A percentile compares a stretch with the other conserved stretches of the same genome.
phyloP scores from a whole-genome alignment of 768 basidiomycete genomes.

The Hypsizygus marmoreus region DNA sequence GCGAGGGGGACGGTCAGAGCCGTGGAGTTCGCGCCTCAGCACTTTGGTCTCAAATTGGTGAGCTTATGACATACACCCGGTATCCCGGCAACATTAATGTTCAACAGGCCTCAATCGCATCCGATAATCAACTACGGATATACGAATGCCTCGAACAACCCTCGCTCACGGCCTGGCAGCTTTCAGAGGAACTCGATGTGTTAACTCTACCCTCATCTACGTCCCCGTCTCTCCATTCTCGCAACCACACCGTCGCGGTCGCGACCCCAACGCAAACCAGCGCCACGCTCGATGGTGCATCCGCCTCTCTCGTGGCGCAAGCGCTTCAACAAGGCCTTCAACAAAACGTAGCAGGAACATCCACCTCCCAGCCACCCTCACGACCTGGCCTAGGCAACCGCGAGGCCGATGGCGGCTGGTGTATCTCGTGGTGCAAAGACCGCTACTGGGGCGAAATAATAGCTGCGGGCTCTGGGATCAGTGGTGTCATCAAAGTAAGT shows the following conservation, averaged over 20 bases:
- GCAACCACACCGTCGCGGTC: slow-evolving; percentile 58
- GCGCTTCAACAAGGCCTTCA: slow-evolving; percentile 58
- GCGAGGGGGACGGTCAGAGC: slow-evolving; percentile 83
- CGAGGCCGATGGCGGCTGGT: slow-evolving; percentile 93
- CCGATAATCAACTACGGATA: slow-evolving; percentile 84
- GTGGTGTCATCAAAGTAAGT: slow-evolving; percentile 75
- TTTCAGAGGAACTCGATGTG: slow-evolving; percentile 78
- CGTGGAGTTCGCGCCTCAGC: slow-evolving; percentile 85
- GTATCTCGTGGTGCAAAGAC: slow-evolving; percentile 94
- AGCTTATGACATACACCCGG: slow-evolving; percentile 23
- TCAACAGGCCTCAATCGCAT: slow-evolving; percentile 81
- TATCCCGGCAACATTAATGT: neutral
- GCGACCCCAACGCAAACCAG: slow-evolving; percentile 73
- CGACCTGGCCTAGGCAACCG: slow-evolving; percentile 53
- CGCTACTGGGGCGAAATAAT: slow-evolving; percentile 93
- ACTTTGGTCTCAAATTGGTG: slow-evolving; percentile 88
- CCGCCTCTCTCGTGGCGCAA: slow-evolving; percentile 63
- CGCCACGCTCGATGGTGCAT: slow-evolving; percentile 53
- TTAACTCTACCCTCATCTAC: slow-evolving; percentile 49
- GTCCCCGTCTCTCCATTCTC: slow-evolving; percentile 41
- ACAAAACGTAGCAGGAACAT: slow-evolving; percentile 23
- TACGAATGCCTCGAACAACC: slow-evolving; percentile 89
- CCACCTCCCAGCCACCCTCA: slow-evolving; percentile 12
- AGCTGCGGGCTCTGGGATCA: slow-evolving; percentile 73
- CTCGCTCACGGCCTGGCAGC: slow-evolving; percentile 71